A percentile compares a stretch with the other conserved stretches of the same genome.
phyloP scores from a whole-genome alignment of 2,329 filamentous ascomycete species.

The Fusarium sp. region DNA sequence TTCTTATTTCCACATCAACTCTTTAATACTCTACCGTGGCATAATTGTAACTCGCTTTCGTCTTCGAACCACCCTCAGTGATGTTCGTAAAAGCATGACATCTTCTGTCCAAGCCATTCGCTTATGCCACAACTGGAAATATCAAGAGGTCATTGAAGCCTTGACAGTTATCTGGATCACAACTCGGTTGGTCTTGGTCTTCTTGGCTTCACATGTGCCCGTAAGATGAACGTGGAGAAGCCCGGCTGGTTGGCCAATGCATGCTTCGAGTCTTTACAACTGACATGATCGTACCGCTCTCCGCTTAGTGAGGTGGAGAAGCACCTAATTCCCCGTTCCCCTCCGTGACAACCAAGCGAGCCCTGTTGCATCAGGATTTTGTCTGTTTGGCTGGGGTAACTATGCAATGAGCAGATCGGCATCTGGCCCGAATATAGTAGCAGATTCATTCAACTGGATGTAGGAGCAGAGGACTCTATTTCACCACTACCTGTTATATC shows the following conservation, averaged over 20 bases:
- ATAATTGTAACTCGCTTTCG: neutral
- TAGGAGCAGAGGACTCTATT: neutral
- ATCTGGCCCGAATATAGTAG: neutral
- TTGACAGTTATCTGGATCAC: neutral
- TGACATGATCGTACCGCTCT: neutral
- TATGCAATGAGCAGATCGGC: neutral
- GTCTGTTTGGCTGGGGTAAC: neutral
- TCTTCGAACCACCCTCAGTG: neutral
- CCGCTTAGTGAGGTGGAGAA: conserved; percentile 9
- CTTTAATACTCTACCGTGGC: neutral
- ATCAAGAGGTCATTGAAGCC: neutral
- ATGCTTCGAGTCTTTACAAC: neutral
- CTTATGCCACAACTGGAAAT: neutral
- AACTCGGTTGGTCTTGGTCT: neutral
- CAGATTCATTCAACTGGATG: neutral
- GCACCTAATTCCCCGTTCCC: neutral
- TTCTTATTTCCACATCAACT: conserved; percentile 8
- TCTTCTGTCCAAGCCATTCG: neutral
- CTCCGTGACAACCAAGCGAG: neutral
- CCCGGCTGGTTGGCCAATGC: conserved; percentile 19
- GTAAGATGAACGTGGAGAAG: neutral
- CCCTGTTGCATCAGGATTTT: neutral
- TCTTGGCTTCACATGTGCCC: neutral
- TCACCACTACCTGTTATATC: neutral
- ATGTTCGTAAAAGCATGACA: neutral